Base-by-base conservation (phyloP, 768 basidiomycete species). In the Obba rivulosa region DNA sequence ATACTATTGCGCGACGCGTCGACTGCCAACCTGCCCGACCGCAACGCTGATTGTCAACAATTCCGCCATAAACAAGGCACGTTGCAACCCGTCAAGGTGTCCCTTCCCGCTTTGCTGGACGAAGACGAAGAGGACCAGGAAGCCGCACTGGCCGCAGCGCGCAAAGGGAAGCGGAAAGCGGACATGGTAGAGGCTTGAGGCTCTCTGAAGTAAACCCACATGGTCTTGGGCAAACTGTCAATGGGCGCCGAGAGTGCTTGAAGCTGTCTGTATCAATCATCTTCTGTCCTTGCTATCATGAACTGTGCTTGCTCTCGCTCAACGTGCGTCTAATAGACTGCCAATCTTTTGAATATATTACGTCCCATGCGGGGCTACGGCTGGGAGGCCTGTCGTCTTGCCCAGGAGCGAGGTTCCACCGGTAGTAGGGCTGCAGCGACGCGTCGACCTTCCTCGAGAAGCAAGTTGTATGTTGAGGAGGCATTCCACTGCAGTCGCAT, bases 391-490 rank as follows among this genome's bases (percentile, higher is more conserved):
- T 31, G 28, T 13, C 13, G 7, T 31, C 28, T 31, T 31, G 28
- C 39, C 87, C 85, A 87, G n/a, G 65, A 38, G 28, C 69, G 71
- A 37, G 75, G 73, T 8, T 69, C 63, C 16, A 83, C 55, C 3
- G 93, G 92, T 17, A 94, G 72, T n/a, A 96, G 66, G 2, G 93
- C 94, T 13, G 90, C 93, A 35, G 92, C 90, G 11, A 97, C 91
- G 21, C 87, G 83, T 45, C 95, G 75, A 7, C 95, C 95, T 68
- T 99, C 95, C 64, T 99, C 95, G 0, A 86, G 69, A 40, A 99
- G 75, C 20, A 99, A 64, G 65, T 99, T 97, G 66, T 93, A 99
- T 0, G 95, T 97, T 22, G 94, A 86, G 58, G 91, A 93, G 16
- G 94, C 95, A 62, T 94, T 96, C 59, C 90, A 73, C 93, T 88